A percentile compares a stretch with the other conserved stretches of the same genome.
These are phyloP conservation scores for Aspergillus awamori DNA, from an alignment of 2,329 filamentous ascomycete species.

Conservation along the genomic window DNA sequence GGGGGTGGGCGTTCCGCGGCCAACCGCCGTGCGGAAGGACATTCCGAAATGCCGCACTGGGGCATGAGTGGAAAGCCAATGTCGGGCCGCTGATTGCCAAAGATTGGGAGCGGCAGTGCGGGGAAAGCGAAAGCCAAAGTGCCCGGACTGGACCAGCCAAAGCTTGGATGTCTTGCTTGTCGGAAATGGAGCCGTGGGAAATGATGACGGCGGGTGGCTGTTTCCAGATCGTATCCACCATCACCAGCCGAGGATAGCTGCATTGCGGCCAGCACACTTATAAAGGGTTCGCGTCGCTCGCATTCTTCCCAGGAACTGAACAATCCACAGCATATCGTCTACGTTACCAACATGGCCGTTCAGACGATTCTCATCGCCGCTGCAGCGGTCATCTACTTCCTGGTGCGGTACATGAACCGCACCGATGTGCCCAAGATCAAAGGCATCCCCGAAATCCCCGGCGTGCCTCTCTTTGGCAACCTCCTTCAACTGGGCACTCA, in stretches of 20 bases:
- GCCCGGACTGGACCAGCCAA: too few relatives aligned
- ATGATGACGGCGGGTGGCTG: too few relatives aligned
- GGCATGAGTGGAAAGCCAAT: too few relatives aligned
- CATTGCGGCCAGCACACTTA: neutral
- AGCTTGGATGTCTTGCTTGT: too few relatives aligned
- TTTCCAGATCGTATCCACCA: too few relatives aligned
- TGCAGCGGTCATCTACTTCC: slow-evolving; percentile 41
- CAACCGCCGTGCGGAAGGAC: neutral
- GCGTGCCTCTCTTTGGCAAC: slow-evolving; percentile 65
- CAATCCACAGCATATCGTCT: neutral
- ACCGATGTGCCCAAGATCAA: slow-evolving; percentile 66
- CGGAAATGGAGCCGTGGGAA: too few relatives aligned
- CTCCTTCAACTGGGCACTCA: slow-evolving; percentile 62
- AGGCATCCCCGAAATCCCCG: slow-evolving; percentile 63
- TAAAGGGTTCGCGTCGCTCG: neutral
- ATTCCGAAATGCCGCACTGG: neutral
- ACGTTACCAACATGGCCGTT: slow-evolving; percentile 29
- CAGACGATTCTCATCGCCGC: slow-evolving; percentile 38
- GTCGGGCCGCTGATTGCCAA: too few relatives aligned
- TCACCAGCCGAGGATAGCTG: neutral
- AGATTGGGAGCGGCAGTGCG: too few relatives aligned
- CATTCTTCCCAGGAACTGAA: neutral
- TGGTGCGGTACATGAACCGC: slow-evolving; percentile 48
- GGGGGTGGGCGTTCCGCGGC: too few relatives aligned
- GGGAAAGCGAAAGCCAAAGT: too few relatives aligned